These are phyloP conservation scores for Hordeum pubiflorum DNA, from an alignment of 202 grass and related monocot species.

Conservation along the genomic window DNA sequence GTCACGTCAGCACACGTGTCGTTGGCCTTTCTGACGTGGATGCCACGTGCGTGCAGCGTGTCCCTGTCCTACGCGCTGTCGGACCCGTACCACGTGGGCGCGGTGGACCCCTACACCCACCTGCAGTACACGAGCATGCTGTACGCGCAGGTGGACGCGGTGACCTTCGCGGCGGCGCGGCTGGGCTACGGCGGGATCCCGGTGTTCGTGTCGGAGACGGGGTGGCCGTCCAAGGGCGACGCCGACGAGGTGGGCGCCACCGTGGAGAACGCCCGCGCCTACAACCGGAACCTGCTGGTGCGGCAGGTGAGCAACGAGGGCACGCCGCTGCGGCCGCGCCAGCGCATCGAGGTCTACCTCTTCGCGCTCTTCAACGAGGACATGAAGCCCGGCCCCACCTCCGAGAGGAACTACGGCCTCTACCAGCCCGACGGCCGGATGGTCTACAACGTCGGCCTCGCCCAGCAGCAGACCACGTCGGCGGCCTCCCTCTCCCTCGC, in stretches of 20 bases:
- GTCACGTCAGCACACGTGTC: not conserved
- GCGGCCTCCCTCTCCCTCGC: slow-evolving; percentile 45
- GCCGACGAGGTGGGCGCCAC: slow-evolving; percentile 62
- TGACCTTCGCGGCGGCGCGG: slow-evolving; percentile 57
- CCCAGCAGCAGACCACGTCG: slow-evolving; percentile 22
- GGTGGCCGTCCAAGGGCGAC: slow-evolving; percentile 95
- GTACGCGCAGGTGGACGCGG: slow-evolving; percentile 87
- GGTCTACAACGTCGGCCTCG: slow-evolving; percentile 83
- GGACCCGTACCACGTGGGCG: slow-evolving; percentile 45
- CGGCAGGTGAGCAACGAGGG: slow-evolving; percentile 62
- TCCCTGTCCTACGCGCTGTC: slow-evolving; percentile 67
- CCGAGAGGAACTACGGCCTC: slow-evolving; percentile 85
- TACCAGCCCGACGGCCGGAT: slow-evolving; percentile 69
- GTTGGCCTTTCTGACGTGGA: not conserved
- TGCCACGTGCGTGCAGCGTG: not conserved
- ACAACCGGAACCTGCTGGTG: slow-evolving; percentile 75
- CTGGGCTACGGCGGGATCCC: slow-evolving; percentile 53
- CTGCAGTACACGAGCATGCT: slow-evolving; percentile 95
- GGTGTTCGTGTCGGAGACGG: slow-evolving; percentile 84
- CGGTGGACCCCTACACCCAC: slow-evolving; percentile 66
- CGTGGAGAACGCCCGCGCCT: slow-evolving; percentile 62
- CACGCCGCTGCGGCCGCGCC: slow-evolving; percentile 66
- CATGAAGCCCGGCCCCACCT: slow-evolving; percentile 78
- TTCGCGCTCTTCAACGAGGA: slow-evolving; percentile 98
- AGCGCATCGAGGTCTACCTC: slow-evolving; percentile 71